phyloP scores from a whole-genome alignment of 2,329 filamentous ascomycete species.

The Aspergillus awamori region DNA sequence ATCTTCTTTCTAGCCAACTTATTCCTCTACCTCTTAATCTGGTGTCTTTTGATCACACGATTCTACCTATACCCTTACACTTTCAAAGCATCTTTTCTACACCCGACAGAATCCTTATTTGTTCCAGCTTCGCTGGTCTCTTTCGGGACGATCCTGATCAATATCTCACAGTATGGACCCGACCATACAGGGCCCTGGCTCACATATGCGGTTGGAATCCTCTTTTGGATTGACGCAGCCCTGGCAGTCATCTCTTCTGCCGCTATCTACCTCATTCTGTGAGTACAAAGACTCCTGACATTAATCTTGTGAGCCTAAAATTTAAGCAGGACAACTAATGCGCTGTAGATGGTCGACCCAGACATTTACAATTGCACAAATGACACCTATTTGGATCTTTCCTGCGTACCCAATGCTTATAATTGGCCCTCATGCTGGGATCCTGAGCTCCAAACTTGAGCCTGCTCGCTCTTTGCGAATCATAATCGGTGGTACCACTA shows the following conservation, averaged over 20 bases:
- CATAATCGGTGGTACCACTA: slow-evolving; percentile 61
- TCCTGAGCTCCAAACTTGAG: slow-evolving; percentile 54
- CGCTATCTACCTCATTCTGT: slow-evolving; percentile 74
- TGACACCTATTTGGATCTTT: slow-evolving; percentile 89
- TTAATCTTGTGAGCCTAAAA: no score
- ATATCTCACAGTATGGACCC: slow-evolving; percentile 75
- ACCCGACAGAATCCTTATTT: slow-evolving; percentile 78
- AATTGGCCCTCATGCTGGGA: slow-evolving; percentile 71
- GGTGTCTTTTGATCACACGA: slow-evolving; percentile 65
- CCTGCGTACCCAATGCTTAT: slow-evolving; percentile 81
- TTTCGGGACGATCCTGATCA: slow-evolving; percentile 75
- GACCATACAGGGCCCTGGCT: slow-evolving; percentile 66
- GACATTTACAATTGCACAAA: slow-evolving; percentile 73
- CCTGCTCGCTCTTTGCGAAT: slow-evolving; percentile 53
- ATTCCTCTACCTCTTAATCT: slow-evolving; percentile 64
- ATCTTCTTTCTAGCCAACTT: slow-evolving; percentile 67
- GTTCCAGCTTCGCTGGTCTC: slow-evolving; percentile 70
- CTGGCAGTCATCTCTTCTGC: slow-evolving; percentile 69
- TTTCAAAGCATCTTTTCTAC: slow-evolving; percentile 70
- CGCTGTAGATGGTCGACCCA: slow-evolving; percentile 62
- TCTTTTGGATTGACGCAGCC: slow-evolving; percentile 75
- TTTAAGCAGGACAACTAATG: slow-evolving; percentile 15
- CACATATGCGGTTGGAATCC: slow-evolving; percentile 59
- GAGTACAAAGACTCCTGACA: slow-evolving; percentile 33
- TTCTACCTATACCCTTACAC: slow-evolving; percentile 72